These are phyloP conservation scores for Auriscalpium orientale DNA, from an alignment of 768 basidiomycete species.

Conservation along the genomic window DNA sequence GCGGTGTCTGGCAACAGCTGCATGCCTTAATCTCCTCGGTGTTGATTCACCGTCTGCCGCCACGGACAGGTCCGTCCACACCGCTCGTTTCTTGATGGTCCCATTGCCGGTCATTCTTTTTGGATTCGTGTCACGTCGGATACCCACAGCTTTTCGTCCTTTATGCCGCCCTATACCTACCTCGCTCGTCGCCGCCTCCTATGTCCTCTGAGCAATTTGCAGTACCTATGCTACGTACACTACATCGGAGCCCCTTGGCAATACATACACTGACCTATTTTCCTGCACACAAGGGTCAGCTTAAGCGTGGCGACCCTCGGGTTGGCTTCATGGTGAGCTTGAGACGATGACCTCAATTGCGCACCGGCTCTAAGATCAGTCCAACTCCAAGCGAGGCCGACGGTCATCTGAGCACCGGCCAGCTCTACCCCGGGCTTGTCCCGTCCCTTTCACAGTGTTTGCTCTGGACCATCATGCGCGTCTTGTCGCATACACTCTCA, in stretches of 20 bases:
- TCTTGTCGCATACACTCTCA: too few relatives aligned
- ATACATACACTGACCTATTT: background rate
- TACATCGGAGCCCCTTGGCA: background rate
- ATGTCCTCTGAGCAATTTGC: background rate
- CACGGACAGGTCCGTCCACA: background rate
- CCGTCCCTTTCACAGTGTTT: too few relatives aligned
- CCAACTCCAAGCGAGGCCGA: too few relatives aligned
- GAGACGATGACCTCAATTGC: background rate
- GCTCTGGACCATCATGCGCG: too few relatives aligned
- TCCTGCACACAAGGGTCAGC: background rate
- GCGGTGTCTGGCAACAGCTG: background rate
- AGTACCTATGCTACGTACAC: conserved; percentile 3
- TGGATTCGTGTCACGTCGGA: background rate
- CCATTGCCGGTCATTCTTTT: background rate
- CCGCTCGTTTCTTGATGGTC: background rate
- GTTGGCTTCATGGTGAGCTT: too few relatives aligned
- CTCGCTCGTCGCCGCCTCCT: background rate
- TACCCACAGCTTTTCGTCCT: background rate
- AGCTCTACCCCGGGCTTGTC: too few relatives aligned
- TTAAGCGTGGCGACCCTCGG: too few relatives aligned
- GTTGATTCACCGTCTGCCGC: background rate
- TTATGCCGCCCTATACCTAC: conserved; percentile 1
- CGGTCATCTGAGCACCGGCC: too few relatives aligned
- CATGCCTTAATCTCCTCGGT: background rate
- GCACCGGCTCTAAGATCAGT: too few relatives aligned